phyloP scores from a whole-genome alignment of 352 stramenopile species.

The Thalassiosira hispida region DNA sequence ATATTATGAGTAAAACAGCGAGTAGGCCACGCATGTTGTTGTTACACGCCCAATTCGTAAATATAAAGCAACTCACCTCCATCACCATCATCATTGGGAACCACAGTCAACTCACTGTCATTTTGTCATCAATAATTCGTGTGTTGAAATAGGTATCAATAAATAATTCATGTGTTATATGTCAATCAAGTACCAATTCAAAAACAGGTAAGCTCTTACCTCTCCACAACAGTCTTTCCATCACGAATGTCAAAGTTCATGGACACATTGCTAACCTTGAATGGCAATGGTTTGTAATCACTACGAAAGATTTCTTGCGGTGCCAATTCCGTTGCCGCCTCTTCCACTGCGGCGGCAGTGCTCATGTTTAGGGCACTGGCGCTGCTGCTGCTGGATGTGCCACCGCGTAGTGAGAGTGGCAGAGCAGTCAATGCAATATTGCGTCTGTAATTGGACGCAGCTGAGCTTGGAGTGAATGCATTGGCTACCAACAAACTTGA shows the following conservation, averaged over 20 bases:
- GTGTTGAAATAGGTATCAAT: not conserved
- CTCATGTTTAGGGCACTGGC: not conserved
- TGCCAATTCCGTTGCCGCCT: not conserved
- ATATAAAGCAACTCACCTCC: not conserved
- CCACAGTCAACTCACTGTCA: not conserved
- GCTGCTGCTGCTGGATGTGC: not conserved
- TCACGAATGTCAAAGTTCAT: slow-evolving; percentile 83
- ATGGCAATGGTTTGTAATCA: slow-evolving; percentile 70
- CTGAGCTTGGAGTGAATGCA: too few species aligned
- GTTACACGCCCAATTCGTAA: not conserved
- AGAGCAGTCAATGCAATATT: not conserved
- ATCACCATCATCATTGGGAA: not conserved
- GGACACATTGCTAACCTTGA: slow-evolving; percentile 65
- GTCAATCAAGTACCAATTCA: too few species aligned
- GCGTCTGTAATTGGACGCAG: too few species aligned
- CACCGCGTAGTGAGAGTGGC: not conserved
- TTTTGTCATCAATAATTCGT: not conserved
- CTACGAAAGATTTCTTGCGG: slow-evolving; percentile 61
- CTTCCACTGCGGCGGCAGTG: slow-evolving; percentile 7
- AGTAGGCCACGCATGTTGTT: too few species aligned
- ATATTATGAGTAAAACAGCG: not conserved
- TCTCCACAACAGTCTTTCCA: slow-evolving; percentile 71
- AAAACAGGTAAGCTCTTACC: slow-evolving; percentile 28
- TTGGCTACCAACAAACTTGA: too few species aligned
- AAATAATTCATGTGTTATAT: too few species aligned